Conservation (phyloP, 306 rosid species). For the Pyrus bretschneideri region DNA sequence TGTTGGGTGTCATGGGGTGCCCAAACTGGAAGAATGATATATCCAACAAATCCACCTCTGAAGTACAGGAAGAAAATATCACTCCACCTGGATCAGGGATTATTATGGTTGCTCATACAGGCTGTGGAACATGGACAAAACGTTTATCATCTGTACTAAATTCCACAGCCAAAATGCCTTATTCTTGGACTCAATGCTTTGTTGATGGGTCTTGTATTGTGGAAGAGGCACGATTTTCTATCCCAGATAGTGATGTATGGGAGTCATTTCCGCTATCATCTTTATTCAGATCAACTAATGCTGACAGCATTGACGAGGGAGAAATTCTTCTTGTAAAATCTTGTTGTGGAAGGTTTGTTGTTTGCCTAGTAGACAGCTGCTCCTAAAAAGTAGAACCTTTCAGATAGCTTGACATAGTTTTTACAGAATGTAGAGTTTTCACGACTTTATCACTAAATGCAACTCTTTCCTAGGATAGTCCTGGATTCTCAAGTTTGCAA, state of each 20-base stretch:
- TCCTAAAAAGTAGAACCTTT: background rate
- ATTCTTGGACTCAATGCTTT: conserved; percentile 59
- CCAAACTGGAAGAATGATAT: conserved; percentile 66
- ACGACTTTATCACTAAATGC: background rate
- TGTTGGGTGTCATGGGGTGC: conserved; percentile 82
- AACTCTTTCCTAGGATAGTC: background rate
- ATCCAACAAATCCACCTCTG: conserved; percentile 26
- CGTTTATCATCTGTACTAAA: conserved; percentile 24
- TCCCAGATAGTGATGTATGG: conserved; percentile 76
- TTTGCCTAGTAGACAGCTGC: conserved; percentile 16
- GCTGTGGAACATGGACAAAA: conserved; percentile 75
- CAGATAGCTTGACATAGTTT: background rate
- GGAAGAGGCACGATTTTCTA: conserved; percentile 54
- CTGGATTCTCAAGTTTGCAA: background rate
- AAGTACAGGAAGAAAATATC: conserved; percentile 22
- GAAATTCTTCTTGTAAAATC: conserved; percentile 52
- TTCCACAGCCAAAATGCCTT: conserved; percentile 25
- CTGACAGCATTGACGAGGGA: conserved; percentile 31
- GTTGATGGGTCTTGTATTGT: conserved; percentile 46
- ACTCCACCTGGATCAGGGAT: conserved; percentile 44
- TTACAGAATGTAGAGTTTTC: background rate
- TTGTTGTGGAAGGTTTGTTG: conserved; percentile 78
- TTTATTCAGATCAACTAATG: conserved; percentile 33
- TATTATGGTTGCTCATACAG: conserved; percentile 72
- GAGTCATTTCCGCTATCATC: conserved; percentile 64